Base-by-base conservation (phyloP, 495 filamentous ascomycete genomes). In the Letharia lupina region DNA sequence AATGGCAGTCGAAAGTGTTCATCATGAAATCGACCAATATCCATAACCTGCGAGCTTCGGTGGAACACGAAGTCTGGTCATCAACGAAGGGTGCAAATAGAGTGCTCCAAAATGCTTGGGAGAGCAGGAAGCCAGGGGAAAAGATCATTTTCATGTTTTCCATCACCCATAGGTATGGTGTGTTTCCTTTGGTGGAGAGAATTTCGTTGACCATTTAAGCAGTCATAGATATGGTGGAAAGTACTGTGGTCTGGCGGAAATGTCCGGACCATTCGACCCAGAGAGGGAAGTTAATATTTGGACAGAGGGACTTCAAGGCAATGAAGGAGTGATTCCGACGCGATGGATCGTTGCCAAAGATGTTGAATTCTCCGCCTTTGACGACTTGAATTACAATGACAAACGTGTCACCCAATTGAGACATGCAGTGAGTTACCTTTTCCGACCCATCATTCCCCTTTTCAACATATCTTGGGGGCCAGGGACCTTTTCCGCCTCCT, bases 301-400 rank as follows among this genome's bases (percentile, higher is more conserved):
- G 60, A 45, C 54, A 18, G 42, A 63, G 58, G 54, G 58, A 33
- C 44, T 59, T 9, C 41, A 60, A 52, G 68, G 65, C 23, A 63
- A 60, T 20, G 54, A 64, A 57, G 68, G 68, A 18, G 44, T 48
- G 20, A 70, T 70, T 31, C 64, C 65, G 10, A 61, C 61, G 40
- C 68, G 61, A 28, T 70, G 68, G 68, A 66, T 70, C n/a, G 65
- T 70, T 33, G 62, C 65, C 65, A 70, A 70, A 50, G 68, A 70
- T 60, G 65, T 70, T 15, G 52, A 54, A 54, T 70, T 70, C 61
- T 45, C 65, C 1, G 61, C 60, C 6, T 70, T 70, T 18, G 60
- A 60, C 31, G 61, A 64, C n/a, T 39, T 70, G 13, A 63, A 60
- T 28, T 70, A 70, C 48, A 62, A 64, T 40, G 54, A 62, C 23